These are phyloP conservation scores for Dactylellina parvicollis DNA, from an alignment of 2,329 filamentous ascomycete species.

Conservation along the genomic window DNA sequence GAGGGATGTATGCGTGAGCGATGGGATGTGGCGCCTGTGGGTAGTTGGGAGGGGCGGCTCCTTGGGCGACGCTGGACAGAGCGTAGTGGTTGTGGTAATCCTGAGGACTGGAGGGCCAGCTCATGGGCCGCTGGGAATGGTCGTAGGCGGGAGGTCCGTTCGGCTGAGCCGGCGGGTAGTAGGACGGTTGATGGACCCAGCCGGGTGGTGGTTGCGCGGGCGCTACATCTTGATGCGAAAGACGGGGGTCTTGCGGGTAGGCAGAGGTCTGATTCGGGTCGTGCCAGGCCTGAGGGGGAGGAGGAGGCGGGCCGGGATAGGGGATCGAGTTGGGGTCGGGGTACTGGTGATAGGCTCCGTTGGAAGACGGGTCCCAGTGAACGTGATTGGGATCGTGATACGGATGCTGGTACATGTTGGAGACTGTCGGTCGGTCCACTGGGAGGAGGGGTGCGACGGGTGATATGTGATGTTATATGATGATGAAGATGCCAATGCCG, in stretches of 20 bases:
- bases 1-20: background rate
- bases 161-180: background rate
- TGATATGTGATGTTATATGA: background rate
- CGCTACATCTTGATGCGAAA: background rate
- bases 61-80: background rate
- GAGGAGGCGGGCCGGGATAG: conserved; percentile 1
- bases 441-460: background rate
- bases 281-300: conserved; percentile 15
- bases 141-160: conserved; percentile 20
- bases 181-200: background rate
- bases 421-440: background rate
- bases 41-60: background rate
- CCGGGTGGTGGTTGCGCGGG: background rate
- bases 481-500: background rate
- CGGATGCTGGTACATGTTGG: conserved; percentile 14
- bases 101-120: conserved; percentile 35
- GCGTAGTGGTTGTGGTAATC: conserved; percentile 16
- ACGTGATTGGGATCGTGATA: conserved; percentile 16
- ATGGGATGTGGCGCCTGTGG: conserved; percentile 19
- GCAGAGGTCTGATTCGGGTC: background rate
- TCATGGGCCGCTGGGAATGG: conserved; percentile 32
- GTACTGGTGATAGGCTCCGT: conserved; percentile 7
- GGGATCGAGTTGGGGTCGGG: background rate
- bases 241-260: background rate
- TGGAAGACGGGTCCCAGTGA: conserved; percentile 8